Conservation (phyloP, 2,329 filamentous ascomycete species). For the Paramyrothecium sp. region DNA sequence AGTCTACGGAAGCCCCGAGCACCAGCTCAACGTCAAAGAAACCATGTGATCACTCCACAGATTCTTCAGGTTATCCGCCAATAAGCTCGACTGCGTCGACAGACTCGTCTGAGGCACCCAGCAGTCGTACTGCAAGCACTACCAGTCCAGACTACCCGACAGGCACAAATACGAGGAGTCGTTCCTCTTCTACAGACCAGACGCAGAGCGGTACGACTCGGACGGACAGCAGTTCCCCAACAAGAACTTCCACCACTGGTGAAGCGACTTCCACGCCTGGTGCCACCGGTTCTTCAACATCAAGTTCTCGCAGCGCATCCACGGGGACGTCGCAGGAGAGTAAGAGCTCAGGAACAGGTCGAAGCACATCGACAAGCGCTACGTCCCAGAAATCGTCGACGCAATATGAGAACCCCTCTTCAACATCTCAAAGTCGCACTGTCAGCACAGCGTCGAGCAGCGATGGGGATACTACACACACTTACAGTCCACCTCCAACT, state of each 20-base stretch:
- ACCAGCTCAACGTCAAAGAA: neutral
- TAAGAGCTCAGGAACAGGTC: neutral
- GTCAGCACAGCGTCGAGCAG: neutral
- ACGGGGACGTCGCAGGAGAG: neutral
- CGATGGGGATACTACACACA: neutral
- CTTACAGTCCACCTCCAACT: neutral
- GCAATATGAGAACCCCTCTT: neutral
- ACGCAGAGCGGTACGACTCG: neutral
- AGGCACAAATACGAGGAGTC: neutral
- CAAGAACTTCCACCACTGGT: neutral
- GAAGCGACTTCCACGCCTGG: no score
- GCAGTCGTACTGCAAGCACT: neutral
- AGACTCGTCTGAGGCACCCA: neutral
- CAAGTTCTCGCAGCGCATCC: neutral
- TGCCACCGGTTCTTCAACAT: neutral
- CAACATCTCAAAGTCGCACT: neutral
- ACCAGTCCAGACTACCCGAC: neutral
- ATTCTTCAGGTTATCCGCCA: neutral
- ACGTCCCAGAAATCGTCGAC: neutral
- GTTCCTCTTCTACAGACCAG: neutral
- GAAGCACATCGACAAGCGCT: neutral
- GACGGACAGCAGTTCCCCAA: neutral
- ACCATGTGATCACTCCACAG: neutral
- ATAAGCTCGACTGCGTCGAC: neutral
- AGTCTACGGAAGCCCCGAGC: neutral